phyloP scores from a whole-genome alignment of 345 rosid genomes.

The Eucalyptus curtisii region DNA sequence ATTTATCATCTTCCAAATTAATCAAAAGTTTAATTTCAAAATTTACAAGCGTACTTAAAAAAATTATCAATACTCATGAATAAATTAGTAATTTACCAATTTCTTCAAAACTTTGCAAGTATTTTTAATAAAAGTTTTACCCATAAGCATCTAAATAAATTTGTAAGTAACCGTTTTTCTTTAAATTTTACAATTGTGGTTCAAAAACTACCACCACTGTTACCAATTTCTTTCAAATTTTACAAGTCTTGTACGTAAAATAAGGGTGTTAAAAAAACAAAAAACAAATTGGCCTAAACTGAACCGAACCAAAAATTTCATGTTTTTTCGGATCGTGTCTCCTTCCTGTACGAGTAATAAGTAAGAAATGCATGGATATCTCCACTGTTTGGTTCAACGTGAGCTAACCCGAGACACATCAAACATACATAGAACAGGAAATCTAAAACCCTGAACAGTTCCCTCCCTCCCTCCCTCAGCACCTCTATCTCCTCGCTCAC shows the following conservation, averaged over 20 bases:
- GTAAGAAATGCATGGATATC: not conserved
- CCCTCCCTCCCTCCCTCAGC: not conserved
- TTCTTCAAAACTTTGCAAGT: not conserved
- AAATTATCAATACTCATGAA: not conserved
- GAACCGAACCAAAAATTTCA: too few relatives aligned
- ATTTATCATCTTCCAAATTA: not conserved
- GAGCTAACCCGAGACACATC: not conserved
- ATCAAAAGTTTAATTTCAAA: not conserved
- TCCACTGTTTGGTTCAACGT: not conserved
- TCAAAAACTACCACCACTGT: not conserved
- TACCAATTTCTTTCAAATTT: not conserved
- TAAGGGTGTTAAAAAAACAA: too few relatives aligned
- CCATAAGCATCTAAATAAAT: not conserved
- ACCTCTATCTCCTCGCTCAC: not conserved
- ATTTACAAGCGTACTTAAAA: not conserved
- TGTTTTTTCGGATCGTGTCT: too few relatives aligned
- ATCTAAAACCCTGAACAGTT: not conserved
- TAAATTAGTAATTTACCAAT: not conserved
- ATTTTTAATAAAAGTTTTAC: not conserved
- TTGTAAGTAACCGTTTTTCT: not conserved
- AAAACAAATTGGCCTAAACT: not conserved
- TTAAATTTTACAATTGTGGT: not conserved
- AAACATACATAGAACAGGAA: not conserved
- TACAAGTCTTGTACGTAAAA: not conserved
- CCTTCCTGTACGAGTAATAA: too few relatives aligned